Base-by-base conservation (phyloP, 169 alveolate species). In the Plasmodium malariae region DNA sequence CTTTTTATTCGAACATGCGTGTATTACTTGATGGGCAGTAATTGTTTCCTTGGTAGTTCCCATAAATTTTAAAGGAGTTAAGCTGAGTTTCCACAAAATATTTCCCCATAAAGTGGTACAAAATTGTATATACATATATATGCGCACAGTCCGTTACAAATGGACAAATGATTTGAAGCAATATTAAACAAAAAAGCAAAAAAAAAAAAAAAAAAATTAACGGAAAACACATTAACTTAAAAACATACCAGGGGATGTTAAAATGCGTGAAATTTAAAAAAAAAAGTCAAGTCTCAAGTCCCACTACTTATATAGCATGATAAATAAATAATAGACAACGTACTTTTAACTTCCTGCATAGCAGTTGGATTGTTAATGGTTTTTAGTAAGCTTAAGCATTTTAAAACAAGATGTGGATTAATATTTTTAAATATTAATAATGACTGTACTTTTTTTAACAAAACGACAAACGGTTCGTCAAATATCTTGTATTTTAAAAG, bases 371-470 rank as follows among this genome's bases (percentile, higher is more conserved):
- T 78, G n/a, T 40, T 48, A 43, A 78, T 51, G 26, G 30, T 78
- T n/a, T 49, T 34, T 28, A 69, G 26, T 17, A 45, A 36, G 34
- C 40, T 28, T 37, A 78, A 63, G 43, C 55, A 63, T 37, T 78
- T 63, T 36, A 78, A 78, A 63, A 78, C 69, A 63, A 51, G n/a
- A 78, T 67, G 14, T 24, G 68, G 70, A 48, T 83, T 62, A 36
- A 65, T 67, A 11, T 83, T 59, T 45, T 69, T 83, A 83, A 83
- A 83, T 68, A 65, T 85, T 67, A 85, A 19, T 34, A 68, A 85
- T 11, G 32, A 40, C 11, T 85, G 91, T 19, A 69, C 34, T 55
- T 85, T 68, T 67, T 85, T 85, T 85, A 85, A 36, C 54, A 85
- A 34, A 7, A 21, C 49, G 40, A 68, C 48, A 59, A 85, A 85